A percentile compares a stretch with the other conserved stretches of the same genome.
Conservation (phyloP, 2,329 filamentous ascomycete genomes). For the Pseudogymnoascus sp. region DNA sequence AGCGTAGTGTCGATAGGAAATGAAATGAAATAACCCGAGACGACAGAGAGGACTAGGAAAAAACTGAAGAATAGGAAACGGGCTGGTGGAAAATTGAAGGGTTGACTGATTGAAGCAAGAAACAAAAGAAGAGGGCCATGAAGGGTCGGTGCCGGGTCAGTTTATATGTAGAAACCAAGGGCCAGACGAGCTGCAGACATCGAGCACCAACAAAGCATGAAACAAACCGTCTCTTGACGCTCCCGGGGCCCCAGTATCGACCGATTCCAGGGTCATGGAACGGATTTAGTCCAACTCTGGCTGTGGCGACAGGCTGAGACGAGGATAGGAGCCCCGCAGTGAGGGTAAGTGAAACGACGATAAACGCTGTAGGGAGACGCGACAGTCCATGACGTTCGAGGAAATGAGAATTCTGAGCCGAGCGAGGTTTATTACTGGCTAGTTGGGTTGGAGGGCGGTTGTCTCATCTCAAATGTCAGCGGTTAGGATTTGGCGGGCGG, state of each 20-base stretch:
- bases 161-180: conserved; percentile 21
- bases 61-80: conserved; percentile 19
- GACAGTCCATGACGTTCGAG: conserved; percentile 2
- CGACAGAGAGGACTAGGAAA: conserved; percentile 12
- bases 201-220: conserved; percentile 3
- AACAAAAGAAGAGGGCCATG: conserved; percentile 16
- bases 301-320: neutral
- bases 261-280: conserved; percentile 8
- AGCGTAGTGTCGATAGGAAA: conserved; percentile 16
- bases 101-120: conserved; percentile 18
- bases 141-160: conserved; percentile 19
- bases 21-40: conserved; percentile 7
- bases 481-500: conserved; percentile 8
- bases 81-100: conserved; percentile 21
- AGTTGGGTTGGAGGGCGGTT: neutral
- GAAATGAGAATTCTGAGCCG: neutral
- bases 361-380: conserved; percentile 7
- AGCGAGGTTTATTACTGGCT: neutral
- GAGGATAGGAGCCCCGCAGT: neutral
- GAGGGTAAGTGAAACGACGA: conserved; percentile 5
- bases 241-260: neutral
- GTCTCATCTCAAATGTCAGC: conserved; percentile 10
- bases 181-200: conserved; percentile 1
- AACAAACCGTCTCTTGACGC: conserved; percentile 1
- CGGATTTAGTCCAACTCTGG: conserved; percentile 5